These are phyloP conservation scores for Pythium apleroticum DNA, from an alignment of 352 stramenopile genomes.

Conservation along the genomic window DNA sequence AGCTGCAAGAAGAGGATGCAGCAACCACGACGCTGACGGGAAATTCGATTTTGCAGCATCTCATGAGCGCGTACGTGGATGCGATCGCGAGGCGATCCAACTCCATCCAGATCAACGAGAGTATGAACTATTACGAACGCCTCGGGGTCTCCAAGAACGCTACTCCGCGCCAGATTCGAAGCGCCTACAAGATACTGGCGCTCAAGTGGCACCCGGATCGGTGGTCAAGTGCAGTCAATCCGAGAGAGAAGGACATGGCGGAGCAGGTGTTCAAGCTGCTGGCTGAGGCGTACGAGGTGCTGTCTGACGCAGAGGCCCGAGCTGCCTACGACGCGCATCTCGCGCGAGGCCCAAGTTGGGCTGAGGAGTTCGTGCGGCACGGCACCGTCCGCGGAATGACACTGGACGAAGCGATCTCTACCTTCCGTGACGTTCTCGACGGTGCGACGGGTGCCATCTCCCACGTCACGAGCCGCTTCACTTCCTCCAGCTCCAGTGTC, in stretches of 20 bases:
- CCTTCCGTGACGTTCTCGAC: constrained; percentile 78
- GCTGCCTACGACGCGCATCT: constrained; percentile 69
- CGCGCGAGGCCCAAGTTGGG: constrained; percentile 42
- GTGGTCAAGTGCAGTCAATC: constrained; percentile 47
- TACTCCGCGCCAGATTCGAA: constrained; percentile 62
- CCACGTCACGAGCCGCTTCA: constrained; percentile 64
- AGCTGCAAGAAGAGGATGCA: constrained; percentile 51
- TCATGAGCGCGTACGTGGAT: constrained; percentile 83
- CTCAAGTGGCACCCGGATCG: constrained; percentile 89
- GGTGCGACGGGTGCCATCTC: constrained; percentile 53
- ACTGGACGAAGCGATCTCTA: constrained; percentile 79
- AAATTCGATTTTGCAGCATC: constrained; percentile 76
- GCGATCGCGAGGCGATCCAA: constrained; percentile 68
- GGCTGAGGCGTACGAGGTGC: constrained; percentile 80
- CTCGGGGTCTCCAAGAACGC: constrained; percentile 71
- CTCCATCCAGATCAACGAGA: constrained; percentile 78
- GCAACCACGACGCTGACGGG: constrained; percentile 55
- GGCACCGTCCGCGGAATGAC: constrained; percentile 84
- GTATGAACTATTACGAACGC: constrained; percentile 86
- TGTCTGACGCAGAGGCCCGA: constrained; percentile 62
- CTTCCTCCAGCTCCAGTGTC: constrained; percentile 63
- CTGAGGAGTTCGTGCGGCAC: constrained; percentile 75
- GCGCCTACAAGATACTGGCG: constrained; percentile 69
- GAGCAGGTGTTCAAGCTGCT: constrained; percentile 84
- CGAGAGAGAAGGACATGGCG: constrained; percentile 62